A percentile compares a stretch with the other conserved stretches of the same genome.
These are phyloP conservation scores for Penicillium pulvis DNA, from an alignment of 495 filamentous ascomycete species.

Conservation along the genomic window DNA sequence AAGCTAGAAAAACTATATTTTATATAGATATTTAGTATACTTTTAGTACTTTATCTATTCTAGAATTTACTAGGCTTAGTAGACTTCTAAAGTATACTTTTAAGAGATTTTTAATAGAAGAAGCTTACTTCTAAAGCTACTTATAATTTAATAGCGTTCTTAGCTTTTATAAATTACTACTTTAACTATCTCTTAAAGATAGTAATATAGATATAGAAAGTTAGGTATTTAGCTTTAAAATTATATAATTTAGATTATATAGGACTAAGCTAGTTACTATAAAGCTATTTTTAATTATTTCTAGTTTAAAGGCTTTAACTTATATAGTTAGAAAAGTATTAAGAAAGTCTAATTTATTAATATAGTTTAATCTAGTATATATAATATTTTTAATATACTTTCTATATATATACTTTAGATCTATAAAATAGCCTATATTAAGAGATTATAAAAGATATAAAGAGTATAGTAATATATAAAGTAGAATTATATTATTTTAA, in stretches of 20 bases:
- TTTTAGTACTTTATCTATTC: no score
- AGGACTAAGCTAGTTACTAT: not conserved
- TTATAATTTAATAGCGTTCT: not conserved
- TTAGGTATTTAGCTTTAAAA: not conserved
- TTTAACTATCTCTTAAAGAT: not conserved
- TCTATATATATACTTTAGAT: no score
- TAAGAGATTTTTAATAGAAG: no score
- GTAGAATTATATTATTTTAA: not conserved
- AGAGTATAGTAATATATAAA: constrained; percentile 1
- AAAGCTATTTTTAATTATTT: not conserved
- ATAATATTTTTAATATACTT: not conserved
- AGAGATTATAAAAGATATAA: not conserved
- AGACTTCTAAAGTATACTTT: no score
- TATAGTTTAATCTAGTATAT: not conserved
- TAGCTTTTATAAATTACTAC: not conserved
- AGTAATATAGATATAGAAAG: not conserved
- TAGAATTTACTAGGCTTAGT: no score
- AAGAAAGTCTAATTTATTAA: not conserved
- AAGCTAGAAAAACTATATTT: no score
- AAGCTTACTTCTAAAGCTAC: not conserved
- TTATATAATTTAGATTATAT: not conserved
- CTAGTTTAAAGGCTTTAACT: not conserved
- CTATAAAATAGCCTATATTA: constrained; percentile 5
- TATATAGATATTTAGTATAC: no score
- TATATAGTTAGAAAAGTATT: no score